phyloP scores from a whole-genome alignment of 768 basidiomycete genomes.

The Melanogaster broomeanus region DNA sequence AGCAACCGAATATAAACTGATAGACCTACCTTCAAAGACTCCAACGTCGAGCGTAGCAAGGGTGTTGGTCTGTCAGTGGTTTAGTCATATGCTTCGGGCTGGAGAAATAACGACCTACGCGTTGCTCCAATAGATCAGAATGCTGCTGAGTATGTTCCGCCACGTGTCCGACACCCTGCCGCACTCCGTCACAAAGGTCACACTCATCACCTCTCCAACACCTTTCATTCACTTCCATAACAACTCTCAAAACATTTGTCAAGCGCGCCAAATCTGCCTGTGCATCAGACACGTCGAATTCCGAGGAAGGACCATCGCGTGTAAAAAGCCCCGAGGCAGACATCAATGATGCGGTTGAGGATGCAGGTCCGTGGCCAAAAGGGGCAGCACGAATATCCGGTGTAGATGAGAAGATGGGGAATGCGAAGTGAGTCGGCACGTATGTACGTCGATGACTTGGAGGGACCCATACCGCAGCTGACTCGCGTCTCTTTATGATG shows the following conservation, averaged over 20 bases:
- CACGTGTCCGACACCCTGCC: conserved; percentile 66
- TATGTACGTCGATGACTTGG: conserved; percentile 63
- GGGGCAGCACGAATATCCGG: conserved; percentile 36
- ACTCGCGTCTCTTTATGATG: conserved; percentile 86
- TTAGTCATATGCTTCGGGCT: neutral
- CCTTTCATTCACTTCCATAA: conserved; percentile 74
- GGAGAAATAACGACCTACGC: conserved; percentile 47
- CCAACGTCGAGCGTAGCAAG: conserved; percentile 70
- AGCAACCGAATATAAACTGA: conserved; percentile 1
- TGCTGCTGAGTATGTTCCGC: conserved; percentile 68
- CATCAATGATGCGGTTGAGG: conserved; percentile 12
- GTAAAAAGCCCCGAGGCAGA: conserved; percentile 14
- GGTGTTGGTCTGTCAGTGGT: conserved; percentile 50
- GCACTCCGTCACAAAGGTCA: conserved; percentile 76
- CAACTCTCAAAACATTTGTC: conserved; percentile 77
- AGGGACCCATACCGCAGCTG: conserved; percentile 80
- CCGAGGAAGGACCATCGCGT: conserved; percentile 13
- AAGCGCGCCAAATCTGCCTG: conserved; percentile 85
- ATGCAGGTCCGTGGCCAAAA: conserved; percentile 17
- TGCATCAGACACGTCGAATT: conserved; percentile 31
- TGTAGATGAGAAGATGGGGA: conserved; percentile 49
- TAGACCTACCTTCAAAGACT: conserved; percentile 66
- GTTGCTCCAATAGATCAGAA: conserved; percentile 71
- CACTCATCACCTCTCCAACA: conserved; percentile 88
- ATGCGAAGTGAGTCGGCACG: conserved; percentile 70